Conservation (phyloP, 805 yeast species). For the Kodamaea leandrae region DNA sequence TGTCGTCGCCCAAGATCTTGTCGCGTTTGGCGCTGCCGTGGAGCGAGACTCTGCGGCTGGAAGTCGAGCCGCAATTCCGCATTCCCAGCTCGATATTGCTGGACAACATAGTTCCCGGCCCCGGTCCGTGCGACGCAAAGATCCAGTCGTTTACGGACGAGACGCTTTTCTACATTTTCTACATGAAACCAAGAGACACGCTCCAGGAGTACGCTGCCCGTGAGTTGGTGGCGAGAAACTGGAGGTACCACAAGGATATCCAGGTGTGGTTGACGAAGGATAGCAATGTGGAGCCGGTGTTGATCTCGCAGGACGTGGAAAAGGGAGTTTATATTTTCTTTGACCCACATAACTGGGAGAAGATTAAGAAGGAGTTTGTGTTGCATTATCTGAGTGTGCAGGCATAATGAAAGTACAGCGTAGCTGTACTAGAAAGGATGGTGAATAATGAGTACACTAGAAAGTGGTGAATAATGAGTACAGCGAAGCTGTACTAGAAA, state of each 20-base stretch:
- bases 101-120: slow-evolving; percentile 35
- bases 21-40: slow-evolving; percentile 86
- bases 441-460: too few relatives aligned
- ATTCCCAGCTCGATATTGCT: slow-evolving; percentile 51
- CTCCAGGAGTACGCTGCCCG: slow-evolving; percentile 92
- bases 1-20: slow-evolving; percentile 50
- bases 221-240: slow-evolving; percentile 85
- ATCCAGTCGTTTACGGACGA: slow-evolving; percentile 76
- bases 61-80: slow-evolving; percentile 79
- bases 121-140: slow-evolving; percentile 47
- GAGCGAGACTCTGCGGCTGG: slow-evolving; percentile 87
- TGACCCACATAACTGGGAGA: slow-evolving; percentile 95
- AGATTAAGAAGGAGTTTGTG: slow-evolving; percentile 69
- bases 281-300: slow-evolving; percentile 82
- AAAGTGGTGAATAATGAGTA: too few relatives aligned
- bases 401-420: slow-evolving; percentile 18
- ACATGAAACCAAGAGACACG: slow-evolving; percentile 88
- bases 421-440: too few relatives aligned
- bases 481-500: too few relatives aligned
- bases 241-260: slow-evolving; percentile 95
- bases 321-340: slow-evolving; percentile 91
- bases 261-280: slow-evolving; percentile 97
- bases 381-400: slow-evolving; percentile 46
- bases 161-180: slow-evolving; percentile 88
- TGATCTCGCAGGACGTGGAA: slow-evolving; percentile 76